These are phyloP conservation scores for Diddensiella santjacobensis DNA, from an alignment of 805 yeast genomes.

Conservation along the genomic window DNA sequence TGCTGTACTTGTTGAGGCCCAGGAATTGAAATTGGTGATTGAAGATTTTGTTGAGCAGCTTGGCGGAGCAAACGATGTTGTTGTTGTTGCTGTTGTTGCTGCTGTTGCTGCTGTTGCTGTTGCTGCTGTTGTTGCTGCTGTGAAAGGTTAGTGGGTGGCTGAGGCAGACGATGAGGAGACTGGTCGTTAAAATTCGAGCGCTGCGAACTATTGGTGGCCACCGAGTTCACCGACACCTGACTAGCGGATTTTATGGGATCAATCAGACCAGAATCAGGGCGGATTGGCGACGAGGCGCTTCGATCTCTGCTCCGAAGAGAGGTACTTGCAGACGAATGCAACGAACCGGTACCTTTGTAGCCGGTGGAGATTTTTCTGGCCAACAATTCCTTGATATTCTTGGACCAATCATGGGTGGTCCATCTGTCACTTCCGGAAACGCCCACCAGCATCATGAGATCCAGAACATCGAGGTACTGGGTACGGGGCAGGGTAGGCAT, in stretches of 20 bases:
- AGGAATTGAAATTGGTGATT: neutral
- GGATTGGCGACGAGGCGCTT: constrained; percentile 20
- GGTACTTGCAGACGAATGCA: constrained; percentile 7
- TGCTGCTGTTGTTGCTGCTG: neutral
- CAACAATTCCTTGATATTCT: constrained; percentile 51
- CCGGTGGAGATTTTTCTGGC: constrained; percentile 49
- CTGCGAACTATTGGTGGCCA: neutral
- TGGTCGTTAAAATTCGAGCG: neutral
- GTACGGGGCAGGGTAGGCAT: constrained; percentile 78
- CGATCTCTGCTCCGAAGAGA: constrained; percentile 15
- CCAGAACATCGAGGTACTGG: constrained; percentile 66
- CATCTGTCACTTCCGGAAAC: constrained; percentile 42
- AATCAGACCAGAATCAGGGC: constrained; percentile 9
- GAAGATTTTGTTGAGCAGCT: neutral
- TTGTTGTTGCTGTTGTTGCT: constrained; percentile 5
- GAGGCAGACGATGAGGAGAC: neutral
- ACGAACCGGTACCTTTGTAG: constrained; percentile 40
- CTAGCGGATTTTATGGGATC: neutral
- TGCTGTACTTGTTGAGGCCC: neutral
- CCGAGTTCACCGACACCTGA: neutral
- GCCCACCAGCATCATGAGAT: constrained; percentile 43
- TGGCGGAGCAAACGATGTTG: constrained; percentile 1
- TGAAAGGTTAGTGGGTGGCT: constrained; percentile 4
- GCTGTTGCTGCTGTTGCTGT: neutral
- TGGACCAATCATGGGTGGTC: constrained; percentile 59